Evolutionary conservation across 2,329 filamentous ascomycete genomes (phyloP).

Genomic region (Microthyrium microscopicum): DNA sequence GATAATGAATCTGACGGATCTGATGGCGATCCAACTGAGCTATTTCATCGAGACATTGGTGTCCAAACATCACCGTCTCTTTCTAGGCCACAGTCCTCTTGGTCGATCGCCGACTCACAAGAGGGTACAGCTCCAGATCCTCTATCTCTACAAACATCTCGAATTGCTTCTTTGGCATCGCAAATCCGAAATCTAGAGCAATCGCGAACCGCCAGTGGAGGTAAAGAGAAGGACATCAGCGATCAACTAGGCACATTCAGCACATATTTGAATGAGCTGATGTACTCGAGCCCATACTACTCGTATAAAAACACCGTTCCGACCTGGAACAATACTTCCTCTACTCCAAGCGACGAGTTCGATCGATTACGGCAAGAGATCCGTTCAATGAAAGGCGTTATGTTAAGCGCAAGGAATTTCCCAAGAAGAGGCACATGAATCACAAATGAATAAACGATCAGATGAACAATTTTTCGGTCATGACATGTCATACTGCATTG

Average conservation of each 20-base stretch:
- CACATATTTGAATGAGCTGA: conserved; percentile 41
- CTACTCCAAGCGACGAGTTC: no score
- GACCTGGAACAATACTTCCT: no score
- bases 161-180: conserved; percentile 33
- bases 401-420: conserved; percentile 61
- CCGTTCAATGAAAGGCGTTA: conserved; percentile 59
- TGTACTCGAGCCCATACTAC: conserved; percentile 25
- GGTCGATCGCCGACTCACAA: conserved; percentile 14
- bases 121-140: conserved; percentile 13
- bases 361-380: conserved; percentile 59
- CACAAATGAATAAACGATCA: no score
- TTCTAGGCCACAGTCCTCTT: conserved; percentile 21
- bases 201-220: conserved; percentile 31
- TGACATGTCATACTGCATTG: no score
- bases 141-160: conserved; percentile 22
- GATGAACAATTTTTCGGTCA: no score
- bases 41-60: conserved; percentile 67
- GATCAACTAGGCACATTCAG: conserved; percentile 37
- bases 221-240: conserved; percentile 33
- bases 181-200: conserved; percentile 34
- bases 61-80: conserved; percentile 52
- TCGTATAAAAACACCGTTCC: no score
- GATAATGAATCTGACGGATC: conserved; percentile 29
- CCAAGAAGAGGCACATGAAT: no score
- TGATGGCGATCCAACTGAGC: conserved; percentile 52